phyloP scores from a whole-genome alignment of 2,329 filamentous ascomycete genomes.

The Pestalotiopsis fici region DNA sequence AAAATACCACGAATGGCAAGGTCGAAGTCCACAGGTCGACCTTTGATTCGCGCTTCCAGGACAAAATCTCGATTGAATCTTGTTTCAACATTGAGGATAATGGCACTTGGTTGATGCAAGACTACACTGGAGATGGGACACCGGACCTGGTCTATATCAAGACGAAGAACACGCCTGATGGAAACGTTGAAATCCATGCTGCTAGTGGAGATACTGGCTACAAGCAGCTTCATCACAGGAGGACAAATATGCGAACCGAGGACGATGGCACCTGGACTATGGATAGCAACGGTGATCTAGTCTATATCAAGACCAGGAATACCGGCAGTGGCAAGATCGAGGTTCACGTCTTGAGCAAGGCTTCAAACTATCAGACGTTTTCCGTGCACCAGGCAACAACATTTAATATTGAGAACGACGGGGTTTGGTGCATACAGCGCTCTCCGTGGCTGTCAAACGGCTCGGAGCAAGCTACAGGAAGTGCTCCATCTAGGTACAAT shows the following conservation, averaged over 20 bases:
- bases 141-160: neutral
- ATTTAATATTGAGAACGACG: neutral
- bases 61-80: neutral
- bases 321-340: neutral
- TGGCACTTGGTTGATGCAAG: neutral
- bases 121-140: neutral
- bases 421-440: neutral
- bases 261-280: neutral
- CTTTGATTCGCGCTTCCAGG: neutral
- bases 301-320: neutral
- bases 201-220: neutral
- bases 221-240: neutral
- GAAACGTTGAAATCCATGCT: neutral
- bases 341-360: neutral
- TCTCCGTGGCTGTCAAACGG: neutral
- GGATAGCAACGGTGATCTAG: neutral
- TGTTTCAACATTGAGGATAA: neutral
- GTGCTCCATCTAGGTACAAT: neutral
- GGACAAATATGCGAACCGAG: neutral
- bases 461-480: neutral
- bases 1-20: neutral
- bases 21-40: neutral
- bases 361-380: neutral
- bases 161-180: neutral
- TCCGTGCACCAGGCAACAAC: neutral